These are phyloP conservation scores for Talaromyces islandicus DNA, from an alignment of 2,329 filamentous ascomycete genomes.

Conservation along the genomic window DNA sequence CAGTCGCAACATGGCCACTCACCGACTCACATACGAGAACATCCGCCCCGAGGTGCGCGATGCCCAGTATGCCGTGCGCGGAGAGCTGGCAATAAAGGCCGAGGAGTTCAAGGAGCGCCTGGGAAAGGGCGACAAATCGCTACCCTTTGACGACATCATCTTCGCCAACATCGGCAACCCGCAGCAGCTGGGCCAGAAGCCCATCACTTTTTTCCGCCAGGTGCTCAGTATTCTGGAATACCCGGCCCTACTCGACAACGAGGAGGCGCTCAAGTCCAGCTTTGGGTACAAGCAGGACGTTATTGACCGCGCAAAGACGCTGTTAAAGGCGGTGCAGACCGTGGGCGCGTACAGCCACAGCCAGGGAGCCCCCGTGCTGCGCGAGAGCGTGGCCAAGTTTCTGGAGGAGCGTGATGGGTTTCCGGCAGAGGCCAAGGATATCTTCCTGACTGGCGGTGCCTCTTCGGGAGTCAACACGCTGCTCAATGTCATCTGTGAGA, in stretches of 20 bases:
- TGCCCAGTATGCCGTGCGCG: constrained; percentile 93
- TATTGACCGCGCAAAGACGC: constrained; percentile 71
- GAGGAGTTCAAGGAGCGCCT: constrained; percentile 81
- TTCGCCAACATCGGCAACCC: constrained; percentile 99
- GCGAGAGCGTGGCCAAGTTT: constrained; percentile 85
- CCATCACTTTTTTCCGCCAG: constrained; percentile 98
- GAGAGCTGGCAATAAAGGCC: constrained; percentile 88
- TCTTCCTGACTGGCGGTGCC: constrained; percentile 88
- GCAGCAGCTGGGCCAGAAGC: constrained; percentile 97
- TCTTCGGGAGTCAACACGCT: constrained; percentile 94
- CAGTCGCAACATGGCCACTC: constrained; percentile 42
- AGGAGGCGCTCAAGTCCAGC: constrained; percentile 66
- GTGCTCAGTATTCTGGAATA: constrained; percentile 91
- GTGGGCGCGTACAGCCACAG: constrained; percentile 97
- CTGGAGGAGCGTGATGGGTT: constrained; percentile 90
- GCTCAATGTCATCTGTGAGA: constrained; percentile 78
- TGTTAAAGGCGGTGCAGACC: constrained; percentile 78
- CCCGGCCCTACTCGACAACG: constrained; percentile 73
- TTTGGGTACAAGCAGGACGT: constrained; percentile 90
- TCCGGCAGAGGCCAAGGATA: constrained; percentile 68
- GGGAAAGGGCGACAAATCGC: constrained; percentile 42
- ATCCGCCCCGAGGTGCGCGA: constrained; percentile 85
- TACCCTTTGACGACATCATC: constrained; percentile 88
- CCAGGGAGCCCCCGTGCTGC: constrained; percentile 78
- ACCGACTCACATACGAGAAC: constrained; percentile 67